Evolutionary conservation across 108 stramenopile genomes (phyloP), one percentile per base, ranked within the genome.

Genomic region (Parietichytrium sp.): DNA sequence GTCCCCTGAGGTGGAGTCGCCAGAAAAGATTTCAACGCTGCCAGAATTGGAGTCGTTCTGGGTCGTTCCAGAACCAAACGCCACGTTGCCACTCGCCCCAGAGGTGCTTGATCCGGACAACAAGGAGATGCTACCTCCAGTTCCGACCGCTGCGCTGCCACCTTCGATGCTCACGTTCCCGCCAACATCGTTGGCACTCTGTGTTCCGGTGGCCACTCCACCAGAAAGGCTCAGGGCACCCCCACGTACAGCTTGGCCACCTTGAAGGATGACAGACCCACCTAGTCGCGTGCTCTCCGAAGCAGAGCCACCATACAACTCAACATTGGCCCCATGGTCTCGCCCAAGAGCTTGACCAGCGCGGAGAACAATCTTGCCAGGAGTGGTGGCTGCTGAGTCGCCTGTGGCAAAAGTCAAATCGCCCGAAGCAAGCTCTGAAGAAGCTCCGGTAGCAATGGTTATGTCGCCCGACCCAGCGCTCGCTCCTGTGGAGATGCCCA

Each of bases 71-170:
- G 87, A 81, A 23, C 48, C 7, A 25, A 87, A 13, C 4, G 52
- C 27, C 20, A 89, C 52, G 0, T 77, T 47, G 33, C 88, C 89
- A n/a, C 82, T 83, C 12, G 78, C 49, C 2, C 79, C 83, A 1
- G 29, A 30, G 36, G 29, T 38, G 45, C 82, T 80, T 51, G 42
- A 36, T 27, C 89, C 89, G 18, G 84, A 83, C 38, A 47, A 52
- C 7, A 89, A 29, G 13, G 25, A 36, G 48, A 89, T 80, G 18
- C 48, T 50, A 4, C 88, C 89, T 33, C 83, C 86, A 15, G 55
- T 29, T 3, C 88, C 88, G 10, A 80, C 51, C 4, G 18, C 48
- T 13, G 85, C 84, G 25, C 79, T 20, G 2, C 87, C 87, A 27
- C 86, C 87, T 2, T 54, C 27, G 20, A 88, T 30, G 23, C 47